Percentiles rank a stretch among this genome's conserved stretches.
These are phyloP conservation scores for Malus hybrid DNA, from an alignment of 331 rosid genomes.

Conservation along the genomic window DNA sequence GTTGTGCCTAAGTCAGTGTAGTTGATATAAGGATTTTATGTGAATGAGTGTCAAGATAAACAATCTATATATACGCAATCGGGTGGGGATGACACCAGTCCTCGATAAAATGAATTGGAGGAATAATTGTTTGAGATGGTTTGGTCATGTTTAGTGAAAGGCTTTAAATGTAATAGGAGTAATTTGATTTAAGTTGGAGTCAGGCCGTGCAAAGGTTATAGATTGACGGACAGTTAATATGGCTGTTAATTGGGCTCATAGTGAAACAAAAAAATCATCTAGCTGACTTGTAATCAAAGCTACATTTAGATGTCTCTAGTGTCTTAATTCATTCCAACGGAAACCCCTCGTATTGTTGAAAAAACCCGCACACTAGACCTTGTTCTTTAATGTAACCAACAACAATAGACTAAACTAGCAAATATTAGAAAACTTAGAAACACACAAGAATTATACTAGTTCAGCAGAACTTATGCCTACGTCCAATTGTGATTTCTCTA, in stretches of 20 bases:
- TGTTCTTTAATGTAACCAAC: no score
- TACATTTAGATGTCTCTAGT: neutral
- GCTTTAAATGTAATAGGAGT: neutral
- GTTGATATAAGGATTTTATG: neutral
- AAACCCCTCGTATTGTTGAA: neutral
- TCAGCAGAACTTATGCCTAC: no score
- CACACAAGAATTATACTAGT: no score
- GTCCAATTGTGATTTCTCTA: no score
- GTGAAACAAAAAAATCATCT: neutral
- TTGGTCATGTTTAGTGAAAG: neutral
- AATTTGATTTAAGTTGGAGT: neutral
- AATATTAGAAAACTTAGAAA: no score
- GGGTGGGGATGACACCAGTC: neutral
- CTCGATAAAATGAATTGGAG: neutral
- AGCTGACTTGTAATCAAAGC: neutral
- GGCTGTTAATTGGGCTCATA: neutral
- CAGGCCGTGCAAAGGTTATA: neutral
- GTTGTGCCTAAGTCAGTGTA: neutral
- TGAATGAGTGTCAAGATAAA: neutral
- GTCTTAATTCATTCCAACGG: neutral
- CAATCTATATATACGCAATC: neutral
- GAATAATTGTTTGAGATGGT: neutral
- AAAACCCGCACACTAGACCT: no score
- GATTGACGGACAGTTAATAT: neutral
- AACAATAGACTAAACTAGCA: no score